Evolutionary conservation across 768 basidiomycete genomes (phyloP).

Genomic region (Lenzites betulinus): DNA sequence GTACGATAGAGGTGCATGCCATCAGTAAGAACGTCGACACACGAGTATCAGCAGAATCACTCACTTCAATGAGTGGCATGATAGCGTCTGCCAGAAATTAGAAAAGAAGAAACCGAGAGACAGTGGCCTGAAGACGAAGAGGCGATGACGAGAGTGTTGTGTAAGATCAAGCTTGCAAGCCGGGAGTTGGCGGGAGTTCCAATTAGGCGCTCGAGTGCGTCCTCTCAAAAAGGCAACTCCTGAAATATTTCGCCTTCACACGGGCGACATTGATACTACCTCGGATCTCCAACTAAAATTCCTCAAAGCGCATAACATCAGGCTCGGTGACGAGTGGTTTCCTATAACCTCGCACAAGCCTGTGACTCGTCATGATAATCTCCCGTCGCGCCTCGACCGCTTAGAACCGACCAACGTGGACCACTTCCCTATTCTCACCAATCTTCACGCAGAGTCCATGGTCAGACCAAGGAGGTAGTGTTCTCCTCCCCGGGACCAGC

Average conservation of each 20-base stretch:
- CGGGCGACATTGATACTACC: no score
- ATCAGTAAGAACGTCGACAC: neutral
- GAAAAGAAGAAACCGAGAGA: neutral
- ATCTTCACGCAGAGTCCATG: conserved; percentile 56
- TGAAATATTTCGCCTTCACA: neutral
- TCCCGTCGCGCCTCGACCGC: neutral
- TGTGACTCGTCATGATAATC: no score
- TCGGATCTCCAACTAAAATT: no score
- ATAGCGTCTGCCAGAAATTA: neutral
- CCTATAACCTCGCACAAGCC: no score
- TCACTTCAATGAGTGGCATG: conserved; percentile 39
- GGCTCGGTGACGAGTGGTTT: no score
- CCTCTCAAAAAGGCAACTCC: neutral
- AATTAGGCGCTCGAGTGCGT: neutral
- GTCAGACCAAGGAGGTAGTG: conserved; percentile 45
- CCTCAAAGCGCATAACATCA: no score
- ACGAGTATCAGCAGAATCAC: neutral
- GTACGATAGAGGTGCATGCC: neutral
- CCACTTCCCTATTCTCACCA: conserved; percentile 52
- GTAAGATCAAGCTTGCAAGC: neutral
- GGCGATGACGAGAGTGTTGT: neutral
- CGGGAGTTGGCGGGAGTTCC: no score
- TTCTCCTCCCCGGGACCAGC: conserved; percentile 16
- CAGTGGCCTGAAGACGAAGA: neutral
- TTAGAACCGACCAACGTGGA: conserved; percentile 45